Evolutionary conservation across 805 yeast genomes (phyloP).

Genomic region (Yamadazyma scolyti): DNA sequence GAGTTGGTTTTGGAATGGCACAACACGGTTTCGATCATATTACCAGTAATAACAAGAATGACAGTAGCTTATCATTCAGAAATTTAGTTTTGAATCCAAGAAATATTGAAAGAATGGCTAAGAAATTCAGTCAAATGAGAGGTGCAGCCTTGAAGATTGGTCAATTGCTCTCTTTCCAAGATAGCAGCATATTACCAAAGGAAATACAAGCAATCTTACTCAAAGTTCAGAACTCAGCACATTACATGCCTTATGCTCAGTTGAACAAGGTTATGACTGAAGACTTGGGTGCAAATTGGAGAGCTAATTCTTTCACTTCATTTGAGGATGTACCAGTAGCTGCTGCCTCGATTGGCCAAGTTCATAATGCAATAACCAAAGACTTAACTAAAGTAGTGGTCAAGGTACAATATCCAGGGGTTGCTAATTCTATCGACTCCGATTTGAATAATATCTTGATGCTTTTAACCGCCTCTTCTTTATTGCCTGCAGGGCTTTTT

Average conservation of each 20-base stretch:
- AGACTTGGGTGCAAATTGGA: constrained; percentile 83
- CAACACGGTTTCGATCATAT: constrained; percentile 70
- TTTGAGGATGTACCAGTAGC: constrained; percentile 92
- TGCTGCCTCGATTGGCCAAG: constrained; percentile 95
- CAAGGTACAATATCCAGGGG: constrained; percentile 97
- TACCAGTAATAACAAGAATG: constrained; percentile 46
- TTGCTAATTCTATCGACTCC: constrained; percentile 87
- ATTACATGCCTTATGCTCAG: constrained; percentile 94
- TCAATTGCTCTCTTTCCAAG: constrained; percentile 96
- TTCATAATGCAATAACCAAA: constrained; percentile 74
- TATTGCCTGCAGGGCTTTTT: constrained; percentile 88
- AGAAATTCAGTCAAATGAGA: constrained; percentile 87
- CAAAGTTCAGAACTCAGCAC: constrained; percentile 89
- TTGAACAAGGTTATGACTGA: constrained; percentile 66
- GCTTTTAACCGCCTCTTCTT: constrained; percentile 78
- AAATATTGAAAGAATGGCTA: constrained; percentile 84
- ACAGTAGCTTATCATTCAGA: constrained; percentile 43
- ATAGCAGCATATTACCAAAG: constrained; percentile 74
- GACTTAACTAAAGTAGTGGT: constrained; percentile 79
- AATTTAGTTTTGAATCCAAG: constrained; percentile 69
- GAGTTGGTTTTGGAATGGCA: constrained; percentile 81
- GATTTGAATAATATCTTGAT: constrained; percentile 83
- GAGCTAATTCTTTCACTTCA: constrained; percentile 54
- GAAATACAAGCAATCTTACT: constrained; percentile 79
- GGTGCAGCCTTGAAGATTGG: constrained; percentile 99